These are phyloP conservation scores for Ensete glaucum DNA, from an alignment of 176 grass and related monocot genomes.

Conservation along the genomic window DNA sequence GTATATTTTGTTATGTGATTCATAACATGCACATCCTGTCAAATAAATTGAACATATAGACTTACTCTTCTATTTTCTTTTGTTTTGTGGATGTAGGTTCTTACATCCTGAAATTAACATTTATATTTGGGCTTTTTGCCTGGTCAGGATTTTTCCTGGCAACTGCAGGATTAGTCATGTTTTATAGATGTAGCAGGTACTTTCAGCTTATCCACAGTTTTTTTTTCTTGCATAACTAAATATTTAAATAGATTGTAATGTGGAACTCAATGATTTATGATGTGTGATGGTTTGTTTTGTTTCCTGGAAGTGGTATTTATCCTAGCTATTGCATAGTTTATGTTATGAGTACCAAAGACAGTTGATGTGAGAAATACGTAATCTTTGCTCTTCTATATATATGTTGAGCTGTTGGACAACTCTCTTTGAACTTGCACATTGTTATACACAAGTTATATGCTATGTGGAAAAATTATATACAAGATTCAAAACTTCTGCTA, in stretches of 20 bases:
- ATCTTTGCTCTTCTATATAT: no score
- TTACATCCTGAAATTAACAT: slow-evolving; percentile 45
- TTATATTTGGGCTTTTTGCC: slow-evolving; percentile 58
- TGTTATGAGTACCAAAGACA: no score
- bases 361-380: no score
- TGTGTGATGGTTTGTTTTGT: no score
- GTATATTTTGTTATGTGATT: slow-evolving; percentile 23
- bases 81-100: slow-evolving; percentile 41
- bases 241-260: background rate
- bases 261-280: background rate
- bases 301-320: no score
- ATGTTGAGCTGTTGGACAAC: no score
- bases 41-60: slow-evolving; percentile 8
- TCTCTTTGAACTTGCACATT: no score
- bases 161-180: slow-evolving; percentile 72
- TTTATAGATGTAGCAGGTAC: slow-evolving; percentile 99
- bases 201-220: background rate
- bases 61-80: slow-evolving; percentile 12
- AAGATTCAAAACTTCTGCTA: no score
- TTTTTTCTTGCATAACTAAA: background rate
- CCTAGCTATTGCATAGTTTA: no score
- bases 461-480: no score
- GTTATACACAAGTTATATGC: no score
- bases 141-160: slow-evolving; percentile 90
- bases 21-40: background rate